Evolutionary conservation across 2,329 filamentous ascomycete genomes (phyloP).

Genomic region (Colletotrichum tabaci): DNA sequence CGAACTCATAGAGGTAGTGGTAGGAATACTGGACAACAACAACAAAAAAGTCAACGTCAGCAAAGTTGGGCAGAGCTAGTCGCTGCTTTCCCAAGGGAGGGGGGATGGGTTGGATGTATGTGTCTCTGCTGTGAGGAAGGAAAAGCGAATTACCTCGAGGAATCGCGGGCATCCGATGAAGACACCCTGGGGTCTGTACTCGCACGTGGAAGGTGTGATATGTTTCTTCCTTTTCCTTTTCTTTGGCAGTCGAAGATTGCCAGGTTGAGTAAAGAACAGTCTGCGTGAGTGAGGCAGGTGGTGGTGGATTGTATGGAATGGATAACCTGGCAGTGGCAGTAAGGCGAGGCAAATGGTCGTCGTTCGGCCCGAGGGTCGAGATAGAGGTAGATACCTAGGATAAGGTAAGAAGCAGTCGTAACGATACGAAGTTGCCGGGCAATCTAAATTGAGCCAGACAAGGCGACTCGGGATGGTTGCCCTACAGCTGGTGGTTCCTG

Average conservation of each 20-base stretch:
- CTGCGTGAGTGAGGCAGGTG: constrained; percentile 4
- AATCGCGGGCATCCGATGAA: constrained; percentile 26
- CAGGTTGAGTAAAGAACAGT: not conserved
- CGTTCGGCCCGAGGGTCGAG: constrained; percentile 1
- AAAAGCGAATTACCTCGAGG: constrained; percentile 23
- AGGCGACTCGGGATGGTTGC: constrained; percentile 24
- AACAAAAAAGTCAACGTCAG: constrained; percentile 15
- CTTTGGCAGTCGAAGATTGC: not conserved
- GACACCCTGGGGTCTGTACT: constrained; percentile 20
- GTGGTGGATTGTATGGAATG: not conserved
- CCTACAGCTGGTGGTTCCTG: constrained; percentile 28
- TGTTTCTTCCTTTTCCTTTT: not conserved
- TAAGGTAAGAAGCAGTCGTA: not conserved
- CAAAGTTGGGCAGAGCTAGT: constrained; percentile 5
- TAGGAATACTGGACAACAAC: constrained; percentile 13
- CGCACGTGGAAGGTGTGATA: constrained; percentile 8
- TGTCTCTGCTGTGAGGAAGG: constrained; percentile 5
- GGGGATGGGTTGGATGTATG: not conserved
- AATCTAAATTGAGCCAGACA: constrained; percentile 13
- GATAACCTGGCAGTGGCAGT: constrained; percentile 1
- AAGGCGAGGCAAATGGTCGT: constrained; percentile 2
- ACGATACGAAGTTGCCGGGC: constrained; percentile 14
- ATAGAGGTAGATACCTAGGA: constrained; percentile 2
- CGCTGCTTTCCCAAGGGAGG: constrained; percentile 19
- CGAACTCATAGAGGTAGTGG: constrained; percentile 32